These are phyloP conservation scores for Starmerella tilneyi DNA, from an alignment of 805 yeast genomes.

Conservation along the genomic window DNA sequence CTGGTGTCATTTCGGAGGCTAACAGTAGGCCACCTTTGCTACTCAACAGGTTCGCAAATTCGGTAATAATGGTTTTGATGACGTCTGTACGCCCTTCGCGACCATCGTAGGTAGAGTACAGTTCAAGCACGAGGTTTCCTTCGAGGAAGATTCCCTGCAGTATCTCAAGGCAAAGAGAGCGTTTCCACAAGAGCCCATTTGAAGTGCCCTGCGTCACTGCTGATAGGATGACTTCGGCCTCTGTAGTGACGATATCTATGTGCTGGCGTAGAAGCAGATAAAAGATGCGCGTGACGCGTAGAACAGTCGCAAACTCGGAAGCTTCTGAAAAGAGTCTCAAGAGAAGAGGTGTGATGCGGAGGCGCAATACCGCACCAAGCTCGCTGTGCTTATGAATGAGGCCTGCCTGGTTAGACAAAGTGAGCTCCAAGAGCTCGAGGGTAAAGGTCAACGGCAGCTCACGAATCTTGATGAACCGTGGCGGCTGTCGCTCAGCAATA, in stretches of 20 bases:
- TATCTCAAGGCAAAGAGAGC: conserved; percentile 61
- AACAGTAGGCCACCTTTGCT: conserved; percentile 11
- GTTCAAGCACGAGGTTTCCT: conserved; percentile 39
- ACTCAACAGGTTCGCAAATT: conserved; percentile 16
- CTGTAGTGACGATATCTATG: conserved; percentile 53
- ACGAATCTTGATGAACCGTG: conserved; percentile 44
- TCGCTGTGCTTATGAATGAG: conserved; percentile 53
- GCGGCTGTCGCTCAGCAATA: conserved; percentile 48
- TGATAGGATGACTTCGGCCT: conserved; percentile 71
- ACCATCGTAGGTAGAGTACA: conserved; percentile 56
- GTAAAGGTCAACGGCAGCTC: conserved; percentile 55
- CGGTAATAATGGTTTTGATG: conserved; percentile 9
- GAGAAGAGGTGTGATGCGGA: conserved; percentile 64
- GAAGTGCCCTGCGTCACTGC: conserved; percentile 59
- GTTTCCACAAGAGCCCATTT: conserved; percentile 62
- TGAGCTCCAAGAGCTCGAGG: conserved; percentile 72
- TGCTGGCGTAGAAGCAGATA: conserved; percentile 53
- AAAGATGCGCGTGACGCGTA: conserved; percentile 66
- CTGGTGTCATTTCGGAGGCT: conserved; percentile 13
- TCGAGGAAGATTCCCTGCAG: conserved; percentile 52
- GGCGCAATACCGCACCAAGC: conserved; percentile 53
- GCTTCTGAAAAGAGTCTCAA: conserved; percentile 50
- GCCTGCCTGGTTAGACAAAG: conserved; percentile 51
- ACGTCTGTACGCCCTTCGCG: conserved; percentile 31
- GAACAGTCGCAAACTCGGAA: conserved; percentile 55